Evolutionary conservation across 371 early-diverging fungal species (phyloP), one percentile per base, ranked within the genome.

Genomic region (Vairimorpha ceranae): DNA sequence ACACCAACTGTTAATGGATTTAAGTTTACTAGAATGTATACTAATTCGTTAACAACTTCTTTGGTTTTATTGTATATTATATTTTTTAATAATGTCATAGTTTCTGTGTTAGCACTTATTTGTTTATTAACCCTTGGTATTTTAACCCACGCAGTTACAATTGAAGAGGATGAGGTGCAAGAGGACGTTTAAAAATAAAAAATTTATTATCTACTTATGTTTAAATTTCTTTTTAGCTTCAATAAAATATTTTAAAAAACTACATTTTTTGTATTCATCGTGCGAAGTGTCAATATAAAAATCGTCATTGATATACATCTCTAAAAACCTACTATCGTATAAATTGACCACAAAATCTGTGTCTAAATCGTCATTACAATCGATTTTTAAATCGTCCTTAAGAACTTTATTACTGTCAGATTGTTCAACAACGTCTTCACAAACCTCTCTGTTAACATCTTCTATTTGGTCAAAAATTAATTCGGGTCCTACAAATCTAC

Each of bases 61-160:
- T 23, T 54, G 0, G 33, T 38, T 27, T 21, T 56, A 10, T 58
- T 69, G 10, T 38, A 52, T 10, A 45, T 56, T 32, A 45, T 69
- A 35, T 23, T 59, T 15, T 69, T 59, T 46, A 56, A 14, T 27
- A 45, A 43, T 10, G 60, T 46, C 15, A 69, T 54, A 17, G 32
- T 60, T 21, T 46, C 45, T 17, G 45, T 59, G 29, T 45, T 69
- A 21, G 69, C 69, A 21, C 32, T 69, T n/a, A 35, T 59, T 3
- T 30, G 52, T 43, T 27, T 69, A 19, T 23, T 35, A n/a, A 45
- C 59, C 3, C 32, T 69, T 35, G 27, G 56, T 14, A 38, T 43
- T 45, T 15, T 69, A 12, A 17, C 38, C 0, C 69, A 69, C 45
- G 19, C 69, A 27, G 45, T 46, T 21, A 27, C 25, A 15, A 23